These are phyloP conservation scores for Antrodiella citrinella DNA, from an alignment of 768 basidiomycete genomes.

Conservation along the genomic window DNA sequence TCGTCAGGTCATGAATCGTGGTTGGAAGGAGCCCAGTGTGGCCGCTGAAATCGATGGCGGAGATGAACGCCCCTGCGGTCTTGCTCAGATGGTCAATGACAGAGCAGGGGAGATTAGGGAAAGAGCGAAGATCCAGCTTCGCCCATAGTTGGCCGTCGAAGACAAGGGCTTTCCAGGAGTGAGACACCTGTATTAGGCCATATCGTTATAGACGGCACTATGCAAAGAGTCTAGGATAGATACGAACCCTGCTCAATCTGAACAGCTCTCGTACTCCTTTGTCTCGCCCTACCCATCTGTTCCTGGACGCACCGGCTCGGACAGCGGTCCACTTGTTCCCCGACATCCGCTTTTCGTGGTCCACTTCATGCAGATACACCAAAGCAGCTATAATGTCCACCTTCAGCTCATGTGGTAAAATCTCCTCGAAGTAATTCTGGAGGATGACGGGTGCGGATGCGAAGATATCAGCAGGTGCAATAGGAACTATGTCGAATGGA, in stretches of 20 bases:
- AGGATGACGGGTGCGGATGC: conserved; percentile 37
- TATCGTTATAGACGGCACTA: conserved; percentile 4
- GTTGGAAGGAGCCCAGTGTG: conserved; percentile 43
- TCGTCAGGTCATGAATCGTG: conserved; percentile 44
- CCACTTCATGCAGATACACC: conserved; percentile 50
- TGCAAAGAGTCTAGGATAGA: conserved; percentile 1
- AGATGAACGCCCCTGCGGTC: conserved; percentile 57
- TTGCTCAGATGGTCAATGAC: conserved; percentile 46
- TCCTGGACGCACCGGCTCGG: conserved; percentile 52
- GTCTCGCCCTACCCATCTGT: conserved; percentile 70
- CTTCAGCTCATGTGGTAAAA: conserved; percentile 64
- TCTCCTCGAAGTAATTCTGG: conserved; percentile 59
- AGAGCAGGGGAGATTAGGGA: conserved; percentile 45
- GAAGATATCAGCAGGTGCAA: conserved; percentile 41
- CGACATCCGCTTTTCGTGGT: conserved; percentile 36
- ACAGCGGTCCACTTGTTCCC: conserved; percentile 51
- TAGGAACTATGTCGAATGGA: conserved; percentile 50
- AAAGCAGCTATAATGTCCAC: conserved; percentile 50
- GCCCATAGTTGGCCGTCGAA: conserved; percentile 88
- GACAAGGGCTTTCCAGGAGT: conserved; percentile 63
- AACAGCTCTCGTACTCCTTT: conserved; percentile 72
- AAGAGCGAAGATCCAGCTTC: conserved; percentile 51
- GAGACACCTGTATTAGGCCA: conserved; percentile 52
- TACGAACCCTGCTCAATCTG: conserved; percentile 68
- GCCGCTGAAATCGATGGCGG: conserved; percentile 53